Evolutionary conservation across 306 rosid species (phyloP), one percentile per base, ranked within the genome.

Genomic region (Glycine tomentella): DNA sequence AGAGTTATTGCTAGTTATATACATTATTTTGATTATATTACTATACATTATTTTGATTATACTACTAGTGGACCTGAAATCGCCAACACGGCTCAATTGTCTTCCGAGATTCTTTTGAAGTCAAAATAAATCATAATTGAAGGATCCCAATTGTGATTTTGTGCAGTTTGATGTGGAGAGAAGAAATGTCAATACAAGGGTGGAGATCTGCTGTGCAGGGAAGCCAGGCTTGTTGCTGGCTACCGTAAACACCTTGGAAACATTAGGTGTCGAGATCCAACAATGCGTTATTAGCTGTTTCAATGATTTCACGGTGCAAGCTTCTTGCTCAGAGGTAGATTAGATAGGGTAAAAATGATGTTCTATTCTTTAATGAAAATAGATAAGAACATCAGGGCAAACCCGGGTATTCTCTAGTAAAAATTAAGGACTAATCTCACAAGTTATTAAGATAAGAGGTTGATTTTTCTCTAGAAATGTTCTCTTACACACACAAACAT

Each of bases 281-380:
- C 91, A 94, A 20, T 94, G 98, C 36, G 97, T 93, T 6, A 90
- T 91, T 42, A 91, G 97, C 67, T 89, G 92, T 79, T 93, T 93
- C 87, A 90, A 83, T 80, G 98, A 92, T 76, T 94, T 94, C 87
- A 84, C 94, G 77, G 69, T 94, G 94, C 98, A 88, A 56, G 98
- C 98, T 86, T 90, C 92, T 76, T 94, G 98, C 80, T 87, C 91
- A 4, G 89, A 93, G 95, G 98, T 93, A 80, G n/a, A 34, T 11
- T 49, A 68, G 12, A 42, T 16, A 10, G 17, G 0, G 10, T 69
- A 44, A 16, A 34, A 33, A 63, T 34, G 16, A 31, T 9, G 46
- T 11, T 12, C 9, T 62, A 62, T 11, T 63, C 69, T 34, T 13
- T 33, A 12, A 1, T 63, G n/a, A 63, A 25, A 13, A 13, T 33